Percentiles rank a stretch among this genome's conserved stretches.
These are phyloP conservation scores for Aspergillus alliaceus DNA, from an alignment of 2,329 filamentous ascomycete genomes.

Conservation along the genomic window DNA sequence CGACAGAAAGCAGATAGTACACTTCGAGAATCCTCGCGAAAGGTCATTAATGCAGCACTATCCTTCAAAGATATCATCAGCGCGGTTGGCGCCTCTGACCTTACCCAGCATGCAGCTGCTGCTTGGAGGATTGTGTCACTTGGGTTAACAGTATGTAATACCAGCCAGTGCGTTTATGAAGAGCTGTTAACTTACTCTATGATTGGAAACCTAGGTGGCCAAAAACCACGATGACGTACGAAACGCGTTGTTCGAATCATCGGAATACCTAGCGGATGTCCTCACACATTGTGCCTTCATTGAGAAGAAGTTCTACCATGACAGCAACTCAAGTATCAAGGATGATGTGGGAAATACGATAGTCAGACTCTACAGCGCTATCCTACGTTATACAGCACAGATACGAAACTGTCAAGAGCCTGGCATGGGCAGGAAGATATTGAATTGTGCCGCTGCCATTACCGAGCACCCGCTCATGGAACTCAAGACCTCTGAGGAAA, in stretches of 20 bases:
- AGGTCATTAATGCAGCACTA: conserved; percentile 14
- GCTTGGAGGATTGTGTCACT: conserved; percentile 18
- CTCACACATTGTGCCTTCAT: conserved; percentile 13
- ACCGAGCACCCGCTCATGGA: conserved; percentile 10
- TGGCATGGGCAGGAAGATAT: conserved; percentile 4
- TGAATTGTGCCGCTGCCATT: conserved; percentile 13
- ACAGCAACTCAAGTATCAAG: neutral
- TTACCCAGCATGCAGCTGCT: conserved; percentile 15
- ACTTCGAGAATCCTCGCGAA: conserved; percentile 5
- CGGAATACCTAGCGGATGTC: conserved; percentile 11
- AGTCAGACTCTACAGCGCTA: conserved; percentile 12
- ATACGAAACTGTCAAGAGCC: conserved; percentile 1
- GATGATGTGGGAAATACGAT: conserved; percentile 2
- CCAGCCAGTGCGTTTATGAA: no score
- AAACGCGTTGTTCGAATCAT: conserved; percentile 11
- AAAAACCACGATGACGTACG: conserved; percentile 11
- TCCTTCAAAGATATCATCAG: conserved; percentile 16
- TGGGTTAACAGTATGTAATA: conserved; percentile 15
- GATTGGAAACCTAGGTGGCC: conserved; percentile 9
- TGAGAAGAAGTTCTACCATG: conserved; percentile 13
- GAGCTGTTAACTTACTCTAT: neutral
- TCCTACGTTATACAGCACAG: conserved; percentile 13
- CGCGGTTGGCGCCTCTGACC: conserved; percentile 11
- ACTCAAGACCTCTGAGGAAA: conserved; percentile 11
- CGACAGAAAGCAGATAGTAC: conserved; percentile 2